Base-by-base conservation (phyloP, 805 yeast genomes). In the Kluyveromyces lactis region DNA sequence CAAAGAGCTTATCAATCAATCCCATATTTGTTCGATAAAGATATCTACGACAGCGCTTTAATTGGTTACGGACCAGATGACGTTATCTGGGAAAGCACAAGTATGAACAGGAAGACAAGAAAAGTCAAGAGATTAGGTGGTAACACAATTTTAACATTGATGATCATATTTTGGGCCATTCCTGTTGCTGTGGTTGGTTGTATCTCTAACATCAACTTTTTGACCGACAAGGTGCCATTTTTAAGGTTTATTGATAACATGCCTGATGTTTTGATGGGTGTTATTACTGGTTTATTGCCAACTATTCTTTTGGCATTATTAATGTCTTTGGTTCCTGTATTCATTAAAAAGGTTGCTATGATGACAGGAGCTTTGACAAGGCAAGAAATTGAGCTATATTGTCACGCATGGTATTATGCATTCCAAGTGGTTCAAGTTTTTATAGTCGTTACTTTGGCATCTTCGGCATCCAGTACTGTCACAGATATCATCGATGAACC, bases 111-210 rank as follows among this genome's bases (percentile, higher is more conserved):
- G 58, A 63, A 64, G 45, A 71, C 70, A 53, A 77, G 95, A 60
- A 57, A 70, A 32, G 45, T 72, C 17, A 81, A 78, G 65, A 71
- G 68, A 42, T 41, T 73, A 18, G 64, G 72, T 39, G 90, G 95
- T 1, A 69, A 68, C 40, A 68, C 84, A 12, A 65, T 86, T 36
- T 68, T 83, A 53, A 76, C 83, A 18, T 52, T 75, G 42, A 66
- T 81, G 62, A 77, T 90, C 45, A 75, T 90, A 35, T 86, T 87
- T 64, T 90, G 97, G 97, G 80, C 95, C 31, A 79, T 90, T 51
- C 98, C 98, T 8, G 97, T 90, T 29, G 95, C 97, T n/a, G 87
- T 86, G 53, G 95, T 90, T 38, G 97, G 97, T 75, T 73, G 78
- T 51, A 81, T 92, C 47, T 90, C 97, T 18, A 92, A 90, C 63